Base-by-base conservation (phyloP, 441 rosid species). In the Adansonia gregorii region DNA sequence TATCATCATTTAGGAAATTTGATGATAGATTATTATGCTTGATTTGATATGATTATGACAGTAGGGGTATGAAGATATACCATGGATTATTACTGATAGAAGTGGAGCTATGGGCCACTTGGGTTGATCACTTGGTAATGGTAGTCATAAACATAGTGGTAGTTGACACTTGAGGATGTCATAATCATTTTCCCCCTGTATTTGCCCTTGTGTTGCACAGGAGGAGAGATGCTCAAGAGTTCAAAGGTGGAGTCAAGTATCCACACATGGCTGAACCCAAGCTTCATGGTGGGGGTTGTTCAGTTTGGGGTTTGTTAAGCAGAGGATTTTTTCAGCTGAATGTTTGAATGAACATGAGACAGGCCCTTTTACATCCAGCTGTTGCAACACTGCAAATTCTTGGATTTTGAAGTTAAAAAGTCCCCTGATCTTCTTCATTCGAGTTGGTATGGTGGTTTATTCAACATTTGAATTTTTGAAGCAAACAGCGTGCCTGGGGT, bases 101-200 rank as follows among this genome's bases (percentile, higher is more conserved):
- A 12, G 15, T 51, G 15, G 55, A 51, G 55, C n/a, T 51, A 51
- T 51, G 55, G 55, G 55, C 81, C 83, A 76, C 78, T 73, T 85
- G 85, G 85, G 71, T 75, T 75, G 87, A 81, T 78, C 82, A 78
- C 77, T 76, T 51, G 81, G 70, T 88, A 74, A 70, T 72, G 82
- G 72, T 79, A 79, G 81, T 73, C 12, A 72, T 85, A 82, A 79
- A 74, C 60, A n/a, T 85, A 87, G 75, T 64, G 78, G 79, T 85
- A 82, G 79, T 72, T 81, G 68, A 83, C 76, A 54, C 64, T 52
- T 75, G 41, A 85, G 86, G 85, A 85, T 84, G 83, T 82, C 85
- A 89, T 93, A 89, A 91, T 93, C 89, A 85, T 84, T 87, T 90
- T 78, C 88, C 84, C 88, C 55, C 55, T 51, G 55, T 51, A 51